phyloP scores from a whole-genome alignment of 768 basidiomycete genomes.

The Polyporus arcularius region DNA sequence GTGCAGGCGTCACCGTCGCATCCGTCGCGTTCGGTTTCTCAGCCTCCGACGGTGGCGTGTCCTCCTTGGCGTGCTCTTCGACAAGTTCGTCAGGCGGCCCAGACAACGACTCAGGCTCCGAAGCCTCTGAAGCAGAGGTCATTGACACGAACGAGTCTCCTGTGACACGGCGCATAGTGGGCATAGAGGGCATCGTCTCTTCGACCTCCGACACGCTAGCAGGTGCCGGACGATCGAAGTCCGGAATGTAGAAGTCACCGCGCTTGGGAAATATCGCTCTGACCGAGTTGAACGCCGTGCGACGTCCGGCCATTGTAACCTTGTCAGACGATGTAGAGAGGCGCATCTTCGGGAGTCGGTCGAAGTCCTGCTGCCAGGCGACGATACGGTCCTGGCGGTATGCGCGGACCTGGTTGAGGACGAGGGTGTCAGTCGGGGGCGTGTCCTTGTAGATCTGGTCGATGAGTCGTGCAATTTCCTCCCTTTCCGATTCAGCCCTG shows the following conservation, averaged over 20 bases:
- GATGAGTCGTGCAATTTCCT: conserved; percentile 71
- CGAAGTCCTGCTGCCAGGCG: conserved; percentile 95
- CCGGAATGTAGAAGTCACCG: conserved; percentile 55
- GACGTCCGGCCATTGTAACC: conserved; percentile 32
- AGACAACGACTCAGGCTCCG: conserved; percentile 55
- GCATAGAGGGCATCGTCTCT: conserved; percentile 43
- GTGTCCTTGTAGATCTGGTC: conserved; percentile 83
- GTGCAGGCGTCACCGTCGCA: not conserved
- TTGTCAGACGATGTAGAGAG: conserved; percentile 49
- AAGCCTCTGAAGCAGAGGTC: conserved; percentile 73
- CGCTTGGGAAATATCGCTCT: conserved; percentile 72
- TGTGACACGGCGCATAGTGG: conserved; percentile 48
- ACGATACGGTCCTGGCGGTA: conserved; percentile 92
- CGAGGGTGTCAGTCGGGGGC: conserved; percentile 80
- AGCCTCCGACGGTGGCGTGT: not conserved
- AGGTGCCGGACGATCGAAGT: conserved; percentile 57
- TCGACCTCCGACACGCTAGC: conserved; percentile 76
- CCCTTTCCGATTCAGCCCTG: conserved; percentile 73
- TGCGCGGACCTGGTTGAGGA: conserved; percentile 82
- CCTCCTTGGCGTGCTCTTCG: not conserved
- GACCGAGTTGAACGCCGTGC: conserved; percentile 68
- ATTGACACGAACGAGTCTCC: conserved; percentile 52
- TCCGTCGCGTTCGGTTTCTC: conserved; percentile 21
- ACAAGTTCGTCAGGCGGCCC: conserved; percentile 23
- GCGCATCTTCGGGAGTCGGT: conserved; percentile 76